Base-by-base conservation (phyloP, 129 eudicot genomes). In the Artemisia argyi region DNA sequence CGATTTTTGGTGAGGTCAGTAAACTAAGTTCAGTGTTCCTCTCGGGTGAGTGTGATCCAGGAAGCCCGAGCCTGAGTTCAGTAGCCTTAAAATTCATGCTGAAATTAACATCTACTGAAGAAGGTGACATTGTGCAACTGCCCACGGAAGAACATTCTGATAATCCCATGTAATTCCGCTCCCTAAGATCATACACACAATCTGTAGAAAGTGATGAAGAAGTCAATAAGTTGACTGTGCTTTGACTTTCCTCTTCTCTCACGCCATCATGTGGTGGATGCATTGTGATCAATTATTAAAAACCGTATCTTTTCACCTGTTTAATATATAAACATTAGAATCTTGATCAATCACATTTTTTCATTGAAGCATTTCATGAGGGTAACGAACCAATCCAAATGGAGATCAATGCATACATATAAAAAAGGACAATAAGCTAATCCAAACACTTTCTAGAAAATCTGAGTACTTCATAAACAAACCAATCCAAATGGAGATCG, bases 11-110 rank as follows among this genome's bases (percentile, higher is more conserved):
- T 11, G 85, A 64, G 72, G 64, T 69, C 20, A 54, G 22, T 14
- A 69, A 74, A 60, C 59, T 17, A 30, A 69, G 65, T 10, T 72
- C 81, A 8, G 73, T 61, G 61, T 54, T 73, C 32, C 84, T 72
- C 19, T 71, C 80, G 22, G 89, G 86, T 15, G 86, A 85, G 49
- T 66, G 74, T 32, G 82, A 82, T 67, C 89, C 89, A n/a, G 89
- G 89, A 72, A 85, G 89, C 61, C 89, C 89, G 35, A 85, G 84
- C 79, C 86, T 78, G 56, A 85, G 73, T 68, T 85, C 89, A 8
- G 89, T 85, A 54, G 84, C 89, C 71, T 82, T 85, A 68, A 85
- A 51, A 69, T 85, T 78, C 68, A 85, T 8, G 20, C 77, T 62
- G n/a, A 48, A 64, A 64, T 65, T 79, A 68, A 59, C 68, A 61